These are phyloP conservation scores for Entophlyctis helioformis DNA, from an alignment of 192 early-diverging fungal genomes.

Conservation along the genomic window DNA sequence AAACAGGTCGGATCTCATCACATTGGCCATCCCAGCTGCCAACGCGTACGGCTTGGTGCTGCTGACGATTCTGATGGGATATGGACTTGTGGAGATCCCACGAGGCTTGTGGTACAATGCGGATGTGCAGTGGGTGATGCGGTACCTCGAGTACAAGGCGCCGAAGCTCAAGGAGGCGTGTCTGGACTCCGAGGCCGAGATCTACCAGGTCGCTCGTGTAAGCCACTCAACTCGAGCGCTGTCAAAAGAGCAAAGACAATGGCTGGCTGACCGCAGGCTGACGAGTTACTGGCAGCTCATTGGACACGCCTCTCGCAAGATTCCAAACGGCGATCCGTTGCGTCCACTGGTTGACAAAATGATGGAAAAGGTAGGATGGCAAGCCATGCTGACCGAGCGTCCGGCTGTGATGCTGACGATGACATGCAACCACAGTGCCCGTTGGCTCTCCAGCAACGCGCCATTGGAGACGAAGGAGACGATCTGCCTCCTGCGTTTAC, in stretches of 20 bases:
- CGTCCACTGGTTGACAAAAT: slow-evolving; percentile 52
- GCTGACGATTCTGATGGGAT: slow-evolving; percentile 81
- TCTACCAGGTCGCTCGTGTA: slow-evolving; percentile 46
- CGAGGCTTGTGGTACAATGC: slow-evolving; percentile 71
- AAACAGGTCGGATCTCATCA: slow-evolving; percentile 49
- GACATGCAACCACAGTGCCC: slow-evolving; percentile 33
- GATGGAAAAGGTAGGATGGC: slow-evolving; percentile 27
- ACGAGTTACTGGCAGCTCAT: too few species aligned
- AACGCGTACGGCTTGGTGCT: slow-evolving; percentile 92
- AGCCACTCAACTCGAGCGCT: too few species aligned
- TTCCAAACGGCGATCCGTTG: slow-evolving; percentile 29
- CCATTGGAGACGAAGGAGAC: slow-evolving; percentile 3
- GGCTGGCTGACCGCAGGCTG: too few species aligned
- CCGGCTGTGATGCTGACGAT: background rate
- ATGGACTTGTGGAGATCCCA: slow-evolving; percentile 84
- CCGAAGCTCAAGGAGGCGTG: slow-evolving; percentile 65
- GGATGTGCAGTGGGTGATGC: slow-evolving; percentile 44
- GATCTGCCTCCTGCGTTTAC: slow-evolving; percentile 24
- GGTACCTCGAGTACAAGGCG: slow-evolving; percentile 52
- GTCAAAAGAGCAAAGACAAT: too few species aligned
- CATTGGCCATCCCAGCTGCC: slow-evolving; percentile 79
- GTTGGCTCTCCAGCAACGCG: slow-evolving; percentile 19
- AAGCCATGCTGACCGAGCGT: background rate
- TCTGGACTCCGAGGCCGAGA: slow-evolving; percentile 74
- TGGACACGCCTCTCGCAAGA: slow-evolving; percentile 22